These are phyloP conservation scores for Botrytis elliptica DNA, from an alignment of 2,329 filamentous ascomycete genomes.

Conservation along the genomic window DNA sequence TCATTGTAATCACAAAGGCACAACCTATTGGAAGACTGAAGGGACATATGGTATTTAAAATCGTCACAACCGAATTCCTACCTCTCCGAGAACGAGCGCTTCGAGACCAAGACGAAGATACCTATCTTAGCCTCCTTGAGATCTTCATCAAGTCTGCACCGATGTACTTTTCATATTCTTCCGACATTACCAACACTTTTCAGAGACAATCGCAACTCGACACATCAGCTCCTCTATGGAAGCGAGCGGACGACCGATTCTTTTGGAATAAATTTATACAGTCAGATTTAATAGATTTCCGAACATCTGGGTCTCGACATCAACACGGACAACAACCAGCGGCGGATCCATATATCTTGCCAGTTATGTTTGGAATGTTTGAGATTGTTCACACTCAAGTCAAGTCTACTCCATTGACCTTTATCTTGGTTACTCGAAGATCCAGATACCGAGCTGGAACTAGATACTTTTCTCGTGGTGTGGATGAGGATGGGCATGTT, in stretches of 20 bases:
- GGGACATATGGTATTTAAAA: conserved; percentile 94
- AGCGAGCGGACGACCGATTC: conserved; percentile 91
- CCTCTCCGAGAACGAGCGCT: conserved; percentile 89
- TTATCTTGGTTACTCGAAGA: conserved; percentile 83
- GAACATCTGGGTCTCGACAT: conserved; percentile 60
- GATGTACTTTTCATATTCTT: conserved; percentile 97
- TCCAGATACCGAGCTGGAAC: conserved; percentile 88
- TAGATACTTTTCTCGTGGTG: conserved; percentile 88
- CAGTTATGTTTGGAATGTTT: conserved; percentile 94
- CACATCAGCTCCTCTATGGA: conserved; percentile 75
- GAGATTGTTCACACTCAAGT: conserved; percentile 84
- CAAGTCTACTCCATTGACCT: conserved; percentile 79
- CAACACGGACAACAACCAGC: conserved; percentile 69
- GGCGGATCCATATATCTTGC: conserved; percentile 88
- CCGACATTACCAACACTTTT: conserved; percentile 95
- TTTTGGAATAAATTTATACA: conserved; percentile 98
- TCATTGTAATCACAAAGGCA: conserved; percentile 93
- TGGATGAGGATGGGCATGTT: conserved; percentile 92
- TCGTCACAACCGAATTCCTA: conserved; percentile 86
- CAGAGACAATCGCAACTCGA: conserved; percentile 85
- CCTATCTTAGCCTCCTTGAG: conserved; percentile 80
- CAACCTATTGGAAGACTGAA: conserved; percentile 87
- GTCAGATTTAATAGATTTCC: conserved; percentile 87
- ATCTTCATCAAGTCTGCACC: conserved; percentile 77
- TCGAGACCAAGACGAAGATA: conserved; percentile 91